Conservation (phyloP, 345 rosid genomes). For the Populus nigra region DNA sequence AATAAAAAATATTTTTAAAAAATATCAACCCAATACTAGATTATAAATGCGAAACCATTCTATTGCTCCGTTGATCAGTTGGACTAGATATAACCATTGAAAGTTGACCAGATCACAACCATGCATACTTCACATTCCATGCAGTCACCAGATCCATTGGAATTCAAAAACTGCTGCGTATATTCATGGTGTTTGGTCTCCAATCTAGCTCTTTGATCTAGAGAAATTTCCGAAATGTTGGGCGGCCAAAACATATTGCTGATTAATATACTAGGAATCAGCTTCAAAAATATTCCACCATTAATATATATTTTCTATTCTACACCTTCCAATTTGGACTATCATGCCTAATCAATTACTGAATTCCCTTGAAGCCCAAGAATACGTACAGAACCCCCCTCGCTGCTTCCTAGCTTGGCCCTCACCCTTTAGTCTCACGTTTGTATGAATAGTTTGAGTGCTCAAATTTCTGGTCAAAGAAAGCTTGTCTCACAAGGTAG, state of each 20-base stretch:
- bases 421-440: neutral
- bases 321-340: slow-evolving; percentile 33
- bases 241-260: neutral
- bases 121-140: neutral
- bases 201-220: neutral
- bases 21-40: too few relatives aligned
- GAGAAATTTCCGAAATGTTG: neutral
- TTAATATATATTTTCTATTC: neutral
- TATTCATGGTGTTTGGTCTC: neutral
- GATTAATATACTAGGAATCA: neutral
- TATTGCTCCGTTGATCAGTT: too few relatives aligned
- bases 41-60: too few relatives aligned
- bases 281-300: neutral
- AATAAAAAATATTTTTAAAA: too few relatives aligned
- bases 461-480: slow-evolving; percentile 18
- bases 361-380: neutral
- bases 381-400: slow-evolving; percentile 26
- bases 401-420: slow-evolving; percentile 23
- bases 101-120: neutral
- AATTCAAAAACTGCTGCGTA: neutral
- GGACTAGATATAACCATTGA: neutral
- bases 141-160: neutral
- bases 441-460: neutral
- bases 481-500: neutral
- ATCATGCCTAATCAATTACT: neutral